phyloP scores from a whole-genome alignment of 257 asterid genomes.

The Lithospermum erythrorhizon region DNA sequence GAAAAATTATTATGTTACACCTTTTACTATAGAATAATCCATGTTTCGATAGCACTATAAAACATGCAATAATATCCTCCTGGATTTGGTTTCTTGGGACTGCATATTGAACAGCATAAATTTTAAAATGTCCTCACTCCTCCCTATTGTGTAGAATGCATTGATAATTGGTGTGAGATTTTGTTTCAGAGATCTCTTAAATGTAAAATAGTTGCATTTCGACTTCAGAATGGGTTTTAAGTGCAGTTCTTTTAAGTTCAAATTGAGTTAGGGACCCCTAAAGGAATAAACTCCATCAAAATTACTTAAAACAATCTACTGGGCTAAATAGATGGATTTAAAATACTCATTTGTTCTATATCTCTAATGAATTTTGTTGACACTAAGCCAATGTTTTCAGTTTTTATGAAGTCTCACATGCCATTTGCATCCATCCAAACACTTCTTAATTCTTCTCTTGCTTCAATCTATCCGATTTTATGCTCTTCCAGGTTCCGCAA shows the following conservation, averaged over 20 bases:
- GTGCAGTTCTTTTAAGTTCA: neutral
- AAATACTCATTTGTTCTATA: neutral
- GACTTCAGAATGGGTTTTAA: neutral
- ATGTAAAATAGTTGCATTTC: neutral
- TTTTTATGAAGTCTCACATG: neutral
- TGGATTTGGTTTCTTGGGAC: too few relatives aligned
- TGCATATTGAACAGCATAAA: neutral
- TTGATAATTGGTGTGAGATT: neutral
- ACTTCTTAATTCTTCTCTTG: neutral
- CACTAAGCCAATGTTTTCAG: neutral
- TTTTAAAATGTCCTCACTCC: neutral
- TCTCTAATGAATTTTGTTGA: neutral
- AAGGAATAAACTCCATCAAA: neutral
- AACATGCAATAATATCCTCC: too few relatives aligned
- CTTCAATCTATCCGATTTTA: neutral
- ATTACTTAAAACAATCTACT: neutral
- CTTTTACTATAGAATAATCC: neutral
- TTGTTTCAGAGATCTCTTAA: neutral
- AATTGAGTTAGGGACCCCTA: neutral
- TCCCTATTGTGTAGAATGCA: neutral
- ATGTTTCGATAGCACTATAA: neutral
- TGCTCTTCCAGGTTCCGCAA: constrained; percentile 12
- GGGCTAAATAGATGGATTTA: neutral
- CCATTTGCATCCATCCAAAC: too few relatives aligned
- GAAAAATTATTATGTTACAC: neutral